A percentile compares a stretch with the other conserved stretches of the same genome.
Evolutionary conservation across 805 yeast species (phyloP).

Genomic region (Hagleromyces aurorensis): DNA sequence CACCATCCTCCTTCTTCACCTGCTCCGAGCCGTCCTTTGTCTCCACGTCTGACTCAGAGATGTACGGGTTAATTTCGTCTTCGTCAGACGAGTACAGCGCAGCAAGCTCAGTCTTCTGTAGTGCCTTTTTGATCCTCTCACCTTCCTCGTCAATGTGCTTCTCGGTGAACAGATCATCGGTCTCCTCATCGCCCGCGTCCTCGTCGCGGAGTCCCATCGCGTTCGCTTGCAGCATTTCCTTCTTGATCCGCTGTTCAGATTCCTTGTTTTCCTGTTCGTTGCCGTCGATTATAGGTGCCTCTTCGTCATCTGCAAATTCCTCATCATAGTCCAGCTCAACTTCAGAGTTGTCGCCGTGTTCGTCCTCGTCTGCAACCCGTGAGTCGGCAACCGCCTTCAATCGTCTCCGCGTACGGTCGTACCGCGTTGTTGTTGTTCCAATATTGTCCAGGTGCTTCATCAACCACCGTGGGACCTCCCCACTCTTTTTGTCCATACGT

Average conservation of each 20-base stretch:
- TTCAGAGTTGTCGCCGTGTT: slow-evolving; percentile 63
- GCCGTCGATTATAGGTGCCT: slow-evolving; percentile 95
- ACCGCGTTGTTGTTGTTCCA: slow-evolving; percentile 43
- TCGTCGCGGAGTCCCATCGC: slow-evolving; percentile 58
- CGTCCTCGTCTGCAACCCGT: slow-evolving; percentile 34
- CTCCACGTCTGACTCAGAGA: slow-evolving; percentile 62
- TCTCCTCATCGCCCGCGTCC: slow-evolving; percentile 48
- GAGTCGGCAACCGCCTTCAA: slow-evolving; percentile 42
- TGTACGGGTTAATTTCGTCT: slow-evolving; percentile 78
- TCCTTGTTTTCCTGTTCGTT: slow-evolving; percentile 90
- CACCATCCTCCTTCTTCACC: slow-evolving; percentile 32
- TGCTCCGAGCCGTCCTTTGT: slow-evolving; percentile 37
- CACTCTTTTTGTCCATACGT: slow-evolving; percentile 71
- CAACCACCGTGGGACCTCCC: slow-evolving; percentile 82
- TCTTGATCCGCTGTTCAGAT: slow-evolving; percentile 74
- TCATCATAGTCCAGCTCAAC: slow-evolving; percentile 94
- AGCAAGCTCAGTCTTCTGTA: slow-evolving; percentile 77
- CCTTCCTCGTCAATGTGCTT: slow-evolving; percentile 88
- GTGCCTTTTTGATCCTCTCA: slow-evolving; percentile 70
- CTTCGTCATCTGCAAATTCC: slow-evolving; percentile 97
- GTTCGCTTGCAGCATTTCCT: slow-evolving; percentile 76
- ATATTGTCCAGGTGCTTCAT: slow-evolving; percentile 80
- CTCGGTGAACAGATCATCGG: slow-evolving; percentile 65
- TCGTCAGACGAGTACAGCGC: slow-evolving; percentile 75
- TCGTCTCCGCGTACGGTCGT: slow-evolving; percentile 40